Base-by-base conservation (phyloP, 208 protist genomes). In the Trypanosoma conorhini region DNA sequence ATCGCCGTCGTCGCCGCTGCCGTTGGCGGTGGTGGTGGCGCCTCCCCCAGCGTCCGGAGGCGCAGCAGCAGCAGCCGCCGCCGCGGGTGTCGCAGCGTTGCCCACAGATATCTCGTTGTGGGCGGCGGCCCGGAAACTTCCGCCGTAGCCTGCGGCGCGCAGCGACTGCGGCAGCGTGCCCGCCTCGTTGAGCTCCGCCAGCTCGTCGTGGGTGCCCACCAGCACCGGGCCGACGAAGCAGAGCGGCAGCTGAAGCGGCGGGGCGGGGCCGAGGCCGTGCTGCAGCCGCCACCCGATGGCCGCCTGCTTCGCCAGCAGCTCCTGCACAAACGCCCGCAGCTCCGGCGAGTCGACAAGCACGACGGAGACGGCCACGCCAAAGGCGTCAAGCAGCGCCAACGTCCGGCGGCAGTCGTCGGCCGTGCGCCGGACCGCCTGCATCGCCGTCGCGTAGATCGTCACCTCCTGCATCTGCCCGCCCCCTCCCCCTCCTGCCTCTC, bases 171-270 rank as follows among this genome's bases (percentile, higher is more conserved):
- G 54, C 2, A 76, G 71, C 8, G 15, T 19, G 5, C 63, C 71
- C 24, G 54, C 26, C 38, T 76, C 71, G 30, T 70, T 70, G 19
- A 70, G 24, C 24, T 60, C 71, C 10, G 3, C 30, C 59, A 66
- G 0, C n/a, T 70, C 63, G 17, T 69, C 71, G 33, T 76, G 62
- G 7, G 52, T 63, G 38, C 71, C 71, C 9, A 76, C 58, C 10
- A 60, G n/a, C 35, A 69, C 40, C 38, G 62, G 55, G n/a, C 71
- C 71, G 42, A 76, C 71, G 62, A 67, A 76, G 33, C 61, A 76
- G 26, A 69, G 57, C 51, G 71, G 71, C 8, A 76, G 42, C 56
- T 71, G 31, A 56, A 71, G 62, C 28, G 46, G 21, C 17, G 44
- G 31, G 21, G 35, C 40, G n/a, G 13, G 12, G 35, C 51, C 42